A percentile compares a stretch with the other conserved stretches of the same genome.
These are phyloP conservation scores for Tylopilus sp. DNA, from an alignment of 1,284 basidiomycete genomes.

Conservation along the genomic window DNA sequence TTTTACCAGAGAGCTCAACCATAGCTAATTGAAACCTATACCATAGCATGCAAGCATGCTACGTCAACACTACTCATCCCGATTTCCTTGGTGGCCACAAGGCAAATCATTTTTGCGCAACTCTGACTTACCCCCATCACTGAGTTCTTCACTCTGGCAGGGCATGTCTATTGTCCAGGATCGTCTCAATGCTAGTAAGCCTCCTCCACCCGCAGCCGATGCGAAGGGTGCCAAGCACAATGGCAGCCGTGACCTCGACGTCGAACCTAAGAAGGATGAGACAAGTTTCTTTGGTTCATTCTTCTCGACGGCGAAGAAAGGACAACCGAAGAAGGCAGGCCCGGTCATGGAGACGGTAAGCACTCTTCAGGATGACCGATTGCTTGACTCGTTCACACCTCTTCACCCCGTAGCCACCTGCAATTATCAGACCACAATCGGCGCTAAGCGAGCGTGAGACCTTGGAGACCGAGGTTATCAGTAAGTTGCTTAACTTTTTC, in stretches of 20 bases:
- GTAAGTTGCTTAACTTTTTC: slow-evolving; percentile 50
- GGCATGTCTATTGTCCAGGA: slow-evolving; percentile 91
- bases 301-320: slow-evolving; percentile 78
- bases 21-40: neutral
- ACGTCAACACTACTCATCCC: slow-evolving; percentile 98
- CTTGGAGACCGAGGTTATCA: slow-evolving; percentile 99
- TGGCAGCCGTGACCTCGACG: slow-evolving; percentile 92
- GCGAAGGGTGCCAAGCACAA: slow-evolving; percentile 76
- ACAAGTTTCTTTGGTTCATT: slow-evolving; percentile 95
- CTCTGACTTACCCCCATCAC: neutral
- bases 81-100: slow-evolving; percentile 97
- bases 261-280: slow-evolving; percentile 85
- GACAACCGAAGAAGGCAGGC: slow-evolving; percentile 63
- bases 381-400: neutral
- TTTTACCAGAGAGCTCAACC: neutral
- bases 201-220: slow-evolving; percentile 56
- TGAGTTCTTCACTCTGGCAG: slow-evolving; percentile 33
- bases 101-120: slow-evolving; percentile 33
- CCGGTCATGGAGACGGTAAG: slow-evolving; percentile 77
- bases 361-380: neutral
- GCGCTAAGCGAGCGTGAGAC: slow-evolving; percentile 92
- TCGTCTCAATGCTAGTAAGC: slow-evolving; percentile 77
- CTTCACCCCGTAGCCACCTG: slow-evolving; percentile 58
- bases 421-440: slow-evolving; percentile 87
- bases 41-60: slow-evolving; percentile 89